phyloP scores from a whole-genome alignment of 306 rosid genomes.

The Cucurbita maxima region DNA sequence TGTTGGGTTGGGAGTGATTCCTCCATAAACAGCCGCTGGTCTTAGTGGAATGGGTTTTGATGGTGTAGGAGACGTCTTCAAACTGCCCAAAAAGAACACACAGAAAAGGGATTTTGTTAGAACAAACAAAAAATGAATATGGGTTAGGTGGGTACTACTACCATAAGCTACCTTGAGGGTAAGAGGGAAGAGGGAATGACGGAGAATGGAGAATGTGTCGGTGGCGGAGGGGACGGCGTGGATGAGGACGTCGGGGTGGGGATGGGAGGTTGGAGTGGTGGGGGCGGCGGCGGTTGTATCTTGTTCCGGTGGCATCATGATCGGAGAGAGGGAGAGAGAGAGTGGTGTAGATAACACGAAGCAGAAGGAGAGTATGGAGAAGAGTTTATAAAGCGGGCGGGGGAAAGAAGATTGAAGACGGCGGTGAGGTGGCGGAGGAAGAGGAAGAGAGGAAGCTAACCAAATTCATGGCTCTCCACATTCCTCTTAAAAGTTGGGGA shows the following conservation, averaged over 20 bases:
- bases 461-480: not conserved
- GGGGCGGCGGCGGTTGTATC: not conserved
- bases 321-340: not conserved
- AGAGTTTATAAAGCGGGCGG: not conserved
- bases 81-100: slow-evolving; percentile 19
- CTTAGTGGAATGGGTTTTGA: slow-evolving; percentile 9
- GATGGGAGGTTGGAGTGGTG: not conserved
- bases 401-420: not conserved
- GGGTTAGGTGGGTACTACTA: too few relatives aligned
- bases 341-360: not conserved
- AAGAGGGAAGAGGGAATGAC: not conserved
- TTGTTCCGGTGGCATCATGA: not conserved
- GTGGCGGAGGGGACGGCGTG: not conserved
- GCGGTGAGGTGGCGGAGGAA: too few relatives aligned
- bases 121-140: too few relatives aligned
- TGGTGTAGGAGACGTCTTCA: slow-evolving; percentile 36
- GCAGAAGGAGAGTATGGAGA: not conserved
- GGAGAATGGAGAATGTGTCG: not conserved
- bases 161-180: not conserved
- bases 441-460: not conserved
- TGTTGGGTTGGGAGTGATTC: not conserved
- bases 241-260: not conserved
- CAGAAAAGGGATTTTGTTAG: too few relatives aligned
- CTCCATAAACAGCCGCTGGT: not conserved
- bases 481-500: not conserved